A percentile compares a stretch with the other conserved stretches of the same genome.
These are phyloP conservation scores for Lepidium campestre DNA, from an alignment of 441 rosid genomes.

Conservation along the genomic window DNA sequence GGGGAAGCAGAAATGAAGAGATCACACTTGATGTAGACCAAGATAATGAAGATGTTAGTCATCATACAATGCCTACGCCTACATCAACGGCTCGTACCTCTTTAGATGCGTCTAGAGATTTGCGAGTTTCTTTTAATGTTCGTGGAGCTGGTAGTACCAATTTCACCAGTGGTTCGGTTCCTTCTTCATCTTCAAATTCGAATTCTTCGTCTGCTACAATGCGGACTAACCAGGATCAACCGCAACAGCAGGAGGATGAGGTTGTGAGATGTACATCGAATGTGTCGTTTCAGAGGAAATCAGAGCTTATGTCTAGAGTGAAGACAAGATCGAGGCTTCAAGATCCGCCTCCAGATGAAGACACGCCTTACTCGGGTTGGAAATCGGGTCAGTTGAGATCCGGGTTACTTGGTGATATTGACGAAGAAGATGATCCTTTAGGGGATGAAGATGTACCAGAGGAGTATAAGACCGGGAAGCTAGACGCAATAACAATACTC, in stretches of 20 bases:
- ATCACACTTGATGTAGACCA: constrained; percentile 62
- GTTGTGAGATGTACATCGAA: constrained; percentile 44
- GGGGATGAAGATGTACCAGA: constrained; percentile 62
- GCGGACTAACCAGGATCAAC: constrained; percentile 22
- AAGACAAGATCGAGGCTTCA: constrained; percentile 66
- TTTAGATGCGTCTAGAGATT: constrained; percentile 30
- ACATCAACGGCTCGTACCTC: constrained; percentile 22
- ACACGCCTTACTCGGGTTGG: constrained; percentile 26
- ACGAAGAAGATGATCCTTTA: constrained; percentile 63
- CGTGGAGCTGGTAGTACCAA: constrained; percentile 20
- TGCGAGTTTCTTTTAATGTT: constrained; percentile 48
- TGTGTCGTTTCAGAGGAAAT: constrained; percentile 33
- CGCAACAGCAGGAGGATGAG: constrained; percentile 19
- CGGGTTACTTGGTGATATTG: constrained; percentile 32
- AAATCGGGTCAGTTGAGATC: constrained; percentile 47
- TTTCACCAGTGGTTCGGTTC: constrained; percentile 3
- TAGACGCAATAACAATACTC: constrained; percentile 39
- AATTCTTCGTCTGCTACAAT: constrained; percentile 14
- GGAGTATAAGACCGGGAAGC: constrained; percentile 31
- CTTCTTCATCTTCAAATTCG: constrained; percentile 6
- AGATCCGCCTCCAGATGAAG: constrained; percentile 42
- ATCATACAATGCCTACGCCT: constrained; percentile 11
- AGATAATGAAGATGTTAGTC: constrained; percentile 40
- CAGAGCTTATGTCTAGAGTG: constrained; percentile 31
- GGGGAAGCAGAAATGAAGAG: constrained; percentile 35